Evolutionary conservation across 73 alveolate genomes (phyloP), one percentile per base, ranked within the genome.

Genomic region (Symbiodinium pilosum): DNA sequence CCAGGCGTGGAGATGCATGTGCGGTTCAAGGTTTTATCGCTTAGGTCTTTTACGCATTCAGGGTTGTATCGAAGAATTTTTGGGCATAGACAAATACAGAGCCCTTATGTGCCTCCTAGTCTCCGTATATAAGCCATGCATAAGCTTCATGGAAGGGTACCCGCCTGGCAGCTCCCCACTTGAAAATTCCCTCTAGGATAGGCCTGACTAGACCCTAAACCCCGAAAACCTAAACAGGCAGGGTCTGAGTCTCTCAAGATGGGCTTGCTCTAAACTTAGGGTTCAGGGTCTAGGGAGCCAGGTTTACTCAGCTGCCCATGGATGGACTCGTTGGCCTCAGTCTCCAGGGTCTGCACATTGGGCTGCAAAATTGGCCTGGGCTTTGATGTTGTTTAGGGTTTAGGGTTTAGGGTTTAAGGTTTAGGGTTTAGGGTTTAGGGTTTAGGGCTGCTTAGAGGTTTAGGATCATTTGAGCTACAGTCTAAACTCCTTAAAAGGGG

Each of bases 261-360:
- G n/a, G n/a, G n/a, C n/a, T n/a, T n/a, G n/a, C n/a, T n/a, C 36
- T 28, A 4, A 4, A n/a, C 36, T 0, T 0, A n/a, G n/a, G n/a
- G n/a, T n/a, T n/a, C n/a, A n/a, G n/a, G n/a, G n/a, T n/a, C 21
- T 5, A 24, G 2, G 43, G 24, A 30, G 83, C 20, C 30, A 32
- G 42, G 86, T 73, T 36, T 11, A 32, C 86, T 26, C 71, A 38
- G 86, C 86, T 88, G 86, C 95, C 95, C 32, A 83, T 88, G 95
- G 95, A 88, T 64, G 95, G 95, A 85, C 43, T 88, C 47, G 95
- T 88, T 4, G 95, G 95, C 20, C 95, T 88, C 86, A 88, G 95
- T 73, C n/a, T 88, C 47, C 71, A 88, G 41, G 95, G 95, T 16
- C 47, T 88, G 95, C 44, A 64, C 84, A 41, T 9, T 8, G 41